These are phyloP conservation scores for Pyrus pyrifolia DNA, from an alignment of 306 rosid genomes.

Conservation along the genomic window DNA sequence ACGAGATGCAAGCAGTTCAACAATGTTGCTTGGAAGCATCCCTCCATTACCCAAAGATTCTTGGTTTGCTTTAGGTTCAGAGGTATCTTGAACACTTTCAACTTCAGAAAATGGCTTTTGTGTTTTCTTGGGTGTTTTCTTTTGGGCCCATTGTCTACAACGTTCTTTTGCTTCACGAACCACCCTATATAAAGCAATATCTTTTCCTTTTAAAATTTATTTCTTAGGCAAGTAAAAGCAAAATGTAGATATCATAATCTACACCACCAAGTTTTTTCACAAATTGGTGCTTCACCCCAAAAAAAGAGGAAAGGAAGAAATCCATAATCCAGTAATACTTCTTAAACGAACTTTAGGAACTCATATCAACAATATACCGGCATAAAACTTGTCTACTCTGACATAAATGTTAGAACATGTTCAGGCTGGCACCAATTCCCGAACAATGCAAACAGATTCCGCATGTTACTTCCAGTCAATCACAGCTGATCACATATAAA, in stretches of 20 bases:
- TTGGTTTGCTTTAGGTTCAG: constrained; percentile 24
- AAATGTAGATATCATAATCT: background rate
- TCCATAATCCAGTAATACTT: background rate
- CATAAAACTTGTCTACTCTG: background rate
- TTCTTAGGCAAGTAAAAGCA: background rate
- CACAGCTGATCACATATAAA: background rate
- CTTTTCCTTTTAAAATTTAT: background rate
- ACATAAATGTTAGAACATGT: background rate
- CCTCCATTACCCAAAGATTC: constrained; percentile 33
- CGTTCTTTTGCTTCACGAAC: constrained; percentile 67
- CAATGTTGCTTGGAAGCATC: constrained; percentile 73
- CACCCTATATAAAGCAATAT: constrained; percentile 36
- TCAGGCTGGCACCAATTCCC: background rate
- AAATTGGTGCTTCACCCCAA: background rate
- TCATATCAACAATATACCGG: background rate
- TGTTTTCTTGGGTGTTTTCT: constrained; percentile 56
- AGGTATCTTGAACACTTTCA: constrained; percentile 27
- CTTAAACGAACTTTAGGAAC: background rate
- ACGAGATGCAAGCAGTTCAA: constrained; percentile 66
- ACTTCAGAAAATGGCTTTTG: constrained; percentile 38
- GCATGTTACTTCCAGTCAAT: background rate
- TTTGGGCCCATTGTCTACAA: constrained; percentile 64
- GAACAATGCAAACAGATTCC: background rate
- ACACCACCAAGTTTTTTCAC: background rate
- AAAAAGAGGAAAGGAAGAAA: background rate